These are phyloP conservation scores for Amaranthus cruentus DNA, from an alignment of 148 eudicot genomes.

Conservation along the genomic window DNA sequence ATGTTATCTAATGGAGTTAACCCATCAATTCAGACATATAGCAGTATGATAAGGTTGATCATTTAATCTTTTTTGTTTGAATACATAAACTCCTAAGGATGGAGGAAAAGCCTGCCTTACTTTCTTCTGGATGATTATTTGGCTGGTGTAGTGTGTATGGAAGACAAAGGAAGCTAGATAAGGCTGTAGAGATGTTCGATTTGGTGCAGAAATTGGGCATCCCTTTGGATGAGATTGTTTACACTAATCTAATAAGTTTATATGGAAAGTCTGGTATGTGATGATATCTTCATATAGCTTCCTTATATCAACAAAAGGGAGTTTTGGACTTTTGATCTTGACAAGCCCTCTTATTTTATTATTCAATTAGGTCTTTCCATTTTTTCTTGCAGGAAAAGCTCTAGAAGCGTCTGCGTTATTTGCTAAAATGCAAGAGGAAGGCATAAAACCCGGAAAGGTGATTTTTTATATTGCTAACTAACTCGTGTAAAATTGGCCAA, in stretches of 20 bases:
- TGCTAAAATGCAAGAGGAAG: conserved; percentile 68
- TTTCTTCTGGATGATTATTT: conserved; percentile 14
- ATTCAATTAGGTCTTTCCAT: neutral
- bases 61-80: conserved; percentile 5
- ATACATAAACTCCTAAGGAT: neutral
- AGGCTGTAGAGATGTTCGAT: conserved; percentile 68
- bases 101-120: conserved; percentile 2
- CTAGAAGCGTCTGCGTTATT: conserved; percentile 65
- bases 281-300: neutral
- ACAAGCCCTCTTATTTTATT: neutral
- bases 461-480: neutral
- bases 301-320: neutral
- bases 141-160: conserved; percentile 73
- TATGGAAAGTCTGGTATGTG: conserved; percentile 72
- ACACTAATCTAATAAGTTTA: conserved; percentile 66
- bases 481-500: neutral
- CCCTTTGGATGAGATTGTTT: conserved; percentile 76
- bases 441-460: conserved; percentile 87
- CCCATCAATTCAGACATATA: conserved; percentile 81
- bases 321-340: neutral
- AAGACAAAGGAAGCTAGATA: conserved; percentile 53
- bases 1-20: conserved; percentile 56
- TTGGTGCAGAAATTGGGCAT: conserved; percentile 50
- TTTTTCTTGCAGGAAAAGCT: conserved; percentile 50
- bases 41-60: conserved; percentile 79